phyloP scores from a whole-genome alignment of 2,329 filamentous ascomycete species.

The Chrysosphaeria jannelii region DNA sequence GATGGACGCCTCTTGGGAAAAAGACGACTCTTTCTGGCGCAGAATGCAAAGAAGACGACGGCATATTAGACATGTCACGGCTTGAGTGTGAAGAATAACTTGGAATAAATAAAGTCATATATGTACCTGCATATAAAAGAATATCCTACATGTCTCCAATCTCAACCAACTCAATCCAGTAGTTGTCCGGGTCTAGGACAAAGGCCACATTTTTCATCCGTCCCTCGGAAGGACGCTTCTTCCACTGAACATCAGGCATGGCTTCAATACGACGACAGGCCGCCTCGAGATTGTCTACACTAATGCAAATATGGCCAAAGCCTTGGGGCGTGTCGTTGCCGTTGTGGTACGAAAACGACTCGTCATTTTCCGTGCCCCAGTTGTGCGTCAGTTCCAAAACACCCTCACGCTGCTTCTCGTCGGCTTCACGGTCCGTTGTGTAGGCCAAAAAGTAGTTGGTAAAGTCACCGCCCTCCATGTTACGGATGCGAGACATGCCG shows the following conservation, averaged over 20 bases:
- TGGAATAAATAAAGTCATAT: no score
- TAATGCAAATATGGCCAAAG: conserved; percentile 73
- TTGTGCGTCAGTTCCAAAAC: conserved; percentile 76
- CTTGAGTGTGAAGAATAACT: no score
- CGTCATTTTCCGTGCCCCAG: conserved; percentile 58
- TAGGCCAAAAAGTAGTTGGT: conserved; percentile 89
- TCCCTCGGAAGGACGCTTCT: conserved; percentile 82
- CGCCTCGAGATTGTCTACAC: conserved; percentile 66
- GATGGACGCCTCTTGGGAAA: conserved; percentile 17
- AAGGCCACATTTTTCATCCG: conserved; percentile 87
- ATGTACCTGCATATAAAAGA: no score
- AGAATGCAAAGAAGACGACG: neutral
- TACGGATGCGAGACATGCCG: conserved; percentile 63
- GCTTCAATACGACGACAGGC: conserved; percentile 70
- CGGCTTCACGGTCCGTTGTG: conserved; percentile 20
- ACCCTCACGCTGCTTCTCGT: conserved; percentile 30
- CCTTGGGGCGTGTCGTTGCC: conserved; percentile 80
- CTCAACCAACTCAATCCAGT: conserved; percentile 59
- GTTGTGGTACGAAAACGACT: conserved; percentile 62
- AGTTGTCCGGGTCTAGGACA: conserved; percentile 60
- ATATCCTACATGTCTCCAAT: no score
- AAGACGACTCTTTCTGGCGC: conserved; percentile 8
- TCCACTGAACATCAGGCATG: conserved; percentile 59
- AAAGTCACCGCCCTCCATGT: conserved; percentile 35
- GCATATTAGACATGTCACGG: conserved; percentile 1